Percentiles rank a stretch among this genome's conserved stretches.
These are phyloP conservation scores for Erodium texanum DNA, from an alignment of 441 rosid genomes.

Conservation along the genomic window DNA sequence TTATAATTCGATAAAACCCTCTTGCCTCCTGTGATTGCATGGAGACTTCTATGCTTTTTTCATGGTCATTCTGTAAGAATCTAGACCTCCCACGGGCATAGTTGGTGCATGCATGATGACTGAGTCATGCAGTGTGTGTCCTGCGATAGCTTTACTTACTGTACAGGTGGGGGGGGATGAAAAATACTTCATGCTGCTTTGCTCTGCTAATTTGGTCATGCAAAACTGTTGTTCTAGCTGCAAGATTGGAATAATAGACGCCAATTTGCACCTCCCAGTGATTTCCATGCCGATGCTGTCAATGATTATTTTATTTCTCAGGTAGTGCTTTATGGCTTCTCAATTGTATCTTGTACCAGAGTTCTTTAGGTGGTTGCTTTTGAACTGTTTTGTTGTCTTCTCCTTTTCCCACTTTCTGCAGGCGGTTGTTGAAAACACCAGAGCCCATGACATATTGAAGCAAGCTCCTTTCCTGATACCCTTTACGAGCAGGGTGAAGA, in stretches of 20 bases:
- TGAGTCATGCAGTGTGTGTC: not conserved
- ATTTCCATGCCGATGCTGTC: constrained; percentile 89
- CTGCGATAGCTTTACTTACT: not conserved
- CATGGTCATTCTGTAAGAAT: not conserved
- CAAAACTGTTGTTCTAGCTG: constrained; percentile 39
- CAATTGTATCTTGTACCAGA: constrained; percentile 15
- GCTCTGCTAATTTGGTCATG: constrained; percentile 17
- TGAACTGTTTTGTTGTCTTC: constrained; percentile 12
- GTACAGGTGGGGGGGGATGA: no score
- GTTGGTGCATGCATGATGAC: not conserved
- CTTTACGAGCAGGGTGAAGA: constrained; percentile 90
- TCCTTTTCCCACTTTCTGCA: constrained; percentile 25
- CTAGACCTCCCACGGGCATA: not conserved
- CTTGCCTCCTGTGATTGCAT: not conserved
- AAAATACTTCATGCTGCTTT: constrained; percentile 3
- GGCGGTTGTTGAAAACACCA: constrained; percentile 78
- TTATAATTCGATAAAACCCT: constrained; percentile 6
- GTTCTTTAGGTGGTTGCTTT: constrained; percentile 14
- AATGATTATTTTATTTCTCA: constrained; percentile 86
- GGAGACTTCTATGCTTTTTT: constrained; percentile 3
- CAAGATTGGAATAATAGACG: constrained; percentile 96
- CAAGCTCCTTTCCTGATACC: constrained; percentile 96
- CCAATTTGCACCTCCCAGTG: constrained; percentile 65
- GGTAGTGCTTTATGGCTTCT: constrained; percentile 30
- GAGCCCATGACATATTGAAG: constrained; percentile 85